Conservation (phyloP, 805 yeast genomes). For the Metschnikowia arizonensis region DNA sequence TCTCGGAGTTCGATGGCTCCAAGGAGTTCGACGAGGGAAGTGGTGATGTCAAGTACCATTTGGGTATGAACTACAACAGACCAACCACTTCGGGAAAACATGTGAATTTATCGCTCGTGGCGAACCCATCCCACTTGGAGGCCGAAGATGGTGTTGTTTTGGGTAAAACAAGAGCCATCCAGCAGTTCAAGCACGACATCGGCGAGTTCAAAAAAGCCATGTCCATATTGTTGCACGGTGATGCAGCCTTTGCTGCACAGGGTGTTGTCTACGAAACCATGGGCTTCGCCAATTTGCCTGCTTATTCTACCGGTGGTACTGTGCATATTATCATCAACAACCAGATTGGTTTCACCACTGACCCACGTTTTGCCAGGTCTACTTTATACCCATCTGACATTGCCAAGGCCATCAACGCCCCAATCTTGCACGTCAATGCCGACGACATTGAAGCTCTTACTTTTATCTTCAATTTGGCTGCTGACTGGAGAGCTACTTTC, state of each 20-base stretch:
- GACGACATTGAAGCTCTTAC: slow-evolving; percentile 94
- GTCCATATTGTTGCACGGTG: slow-evolving; percentile 95
- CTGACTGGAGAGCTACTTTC: slow-evolving; percentile 97
- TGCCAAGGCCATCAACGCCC: slow-evolving; percentile 95
- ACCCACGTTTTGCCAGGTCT: slow-evolving; percentile 95
- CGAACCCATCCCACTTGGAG: slow-evolving; percentile 98
- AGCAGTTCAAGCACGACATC: slow-evolving; percentile 84
- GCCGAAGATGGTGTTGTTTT: slow-evolving; percentile 98
- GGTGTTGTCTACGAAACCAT: slow-evolving; percentile 99
- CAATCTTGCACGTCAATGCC: slow-evolving; percentile 98
- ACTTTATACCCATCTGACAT: slow-evolving; percentile 97
- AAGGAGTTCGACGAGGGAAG: slow-evolving; percentile 91
- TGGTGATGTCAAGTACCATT: slow-evolving; percentile 98
- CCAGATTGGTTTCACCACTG: slow-evolving; percentile 99
- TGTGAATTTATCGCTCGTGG: slow-evolving; percentile 92
- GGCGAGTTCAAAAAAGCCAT: slow-evolving; percentile 82
- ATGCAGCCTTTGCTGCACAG: slow-evolving; percentile 97
- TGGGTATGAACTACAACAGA: slow-evolving; percentile 98
- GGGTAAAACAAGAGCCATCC: slow-evolving; percentile 96
- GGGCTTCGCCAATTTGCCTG: slow-evolving; percentile 91
- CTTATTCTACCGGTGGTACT: slow-evolving; percentile 97
- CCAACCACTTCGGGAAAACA: slow-evolving; percentile 98
- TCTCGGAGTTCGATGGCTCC: slow-evolving; percentile 92
- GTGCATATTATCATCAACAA: slow-evolving; percentile 93
- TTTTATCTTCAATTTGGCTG: slow-evolving; percentile 91